Conservation (phyloP, 1,284 basidiomycete species). For the Ganoderma resinaceum region DNA sequence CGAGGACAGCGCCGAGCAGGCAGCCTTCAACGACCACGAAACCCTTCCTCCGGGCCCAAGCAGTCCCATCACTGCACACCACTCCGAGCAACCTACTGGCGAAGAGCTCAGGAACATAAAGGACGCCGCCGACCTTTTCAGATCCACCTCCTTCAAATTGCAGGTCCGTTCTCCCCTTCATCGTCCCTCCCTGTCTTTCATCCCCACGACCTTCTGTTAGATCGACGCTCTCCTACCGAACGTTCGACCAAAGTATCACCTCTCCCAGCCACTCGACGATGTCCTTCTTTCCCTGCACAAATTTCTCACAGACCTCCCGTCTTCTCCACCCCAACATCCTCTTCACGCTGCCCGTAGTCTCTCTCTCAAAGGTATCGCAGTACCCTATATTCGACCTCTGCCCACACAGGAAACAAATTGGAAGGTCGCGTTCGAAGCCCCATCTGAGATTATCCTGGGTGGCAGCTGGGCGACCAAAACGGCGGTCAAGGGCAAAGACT, state of each 20-base stretch:
- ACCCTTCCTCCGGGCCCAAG: neutral
- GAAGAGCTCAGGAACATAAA: conserved; percentile 81
- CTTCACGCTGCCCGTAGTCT: conserved; percentile 63
- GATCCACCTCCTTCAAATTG: conserved; percentile 86
- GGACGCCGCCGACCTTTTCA: conserved; percentile 81
- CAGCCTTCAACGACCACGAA: neutral
- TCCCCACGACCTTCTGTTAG: conserved; percentile 45
- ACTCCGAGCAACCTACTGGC: conserved; percentile 61
- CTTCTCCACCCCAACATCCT: conserved; percentile 69
- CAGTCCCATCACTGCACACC: conserved; percentile 36
- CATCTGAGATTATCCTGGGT: conserved; percentile 69
- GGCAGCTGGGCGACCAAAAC: conserved; percentile 81
- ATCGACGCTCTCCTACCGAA: conserved; percentile 84
- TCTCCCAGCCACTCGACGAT: conserved; percentile 62
- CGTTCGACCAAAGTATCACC: conserved; percentile 72
- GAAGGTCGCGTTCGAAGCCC: conserved; percentile 77
- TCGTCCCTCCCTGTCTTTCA: neutral
- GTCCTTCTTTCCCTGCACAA: conserved; percentile 70
- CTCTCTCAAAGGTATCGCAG: conserved; percentile 54
- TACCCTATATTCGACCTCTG: conserved; percentile 71
- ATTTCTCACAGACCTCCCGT: conserved; percentile 63
- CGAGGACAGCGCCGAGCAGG: neutral
- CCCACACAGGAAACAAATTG: conserved; percentile 78
- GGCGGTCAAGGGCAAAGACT: conserved; percentile 70
- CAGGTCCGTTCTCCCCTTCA: conserved; percentile 57